Evolutionary conservation across 2,329 filamentous ascomycete genomes (phyloP).

Genomic region (Penicillium rolfsii): DNA sequence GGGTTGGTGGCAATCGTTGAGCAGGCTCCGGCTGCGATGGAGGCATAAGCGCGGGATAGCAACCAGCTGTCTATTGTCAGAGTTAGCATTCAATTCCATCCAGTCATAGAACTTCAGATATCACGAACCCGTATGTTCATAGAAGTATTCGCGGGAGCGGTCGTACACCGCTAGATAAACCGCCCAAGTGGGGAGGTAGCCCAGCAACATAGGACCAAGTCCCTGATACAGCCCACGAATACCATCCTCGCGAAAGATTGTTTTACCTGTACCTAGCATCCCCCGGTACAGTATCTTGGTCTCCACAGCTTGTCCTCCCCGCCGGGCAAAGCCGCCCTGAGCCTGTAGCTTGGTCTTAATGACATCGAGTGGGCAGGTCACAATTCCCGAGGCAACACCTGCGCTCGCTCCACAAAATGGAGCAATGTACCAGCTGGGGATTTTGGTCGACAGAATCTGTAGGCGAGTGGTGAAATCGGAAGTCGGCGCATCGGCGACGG

Average conservation of each 20-base stretch:
- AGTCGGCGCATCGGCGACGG: conserved; percentile 32
- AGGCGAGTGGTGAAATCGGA: conserved; percentile 42
- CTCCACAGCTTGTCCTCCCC: conserved; percentile 44
- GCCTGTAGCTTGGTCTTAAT: conserved; percentile 99
- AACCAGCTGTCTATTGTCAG: conserved; percentile 68
- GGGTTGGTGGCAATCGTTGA: conserved; percentile 95
- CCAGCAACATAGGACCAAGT: conserved; percentile 89
- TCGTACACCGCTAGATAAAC: conserved; percentile 98
- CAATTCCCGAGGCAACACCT: conserved; percentile 88
- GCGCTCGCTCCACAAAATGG: conserved; percentile 85
- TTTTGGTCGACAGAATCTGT: conserved; percentile 48
- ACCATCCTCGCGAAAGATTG: conserved; percentile 88
- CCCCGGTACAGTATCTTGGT: conserved; percentile 73
- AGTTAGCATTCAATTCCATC: conserved; percentile 11
- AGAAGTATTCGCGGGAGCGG: conserved; percentile 75
- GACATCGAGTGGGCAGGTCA: conserved; percentile 96
- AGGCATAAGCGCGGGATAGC: conserved; percentile 83
- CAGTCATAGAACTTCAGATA: not conserved
- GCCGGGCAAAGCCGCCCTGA: conserved; percentile 75
- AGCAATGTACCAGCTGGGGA: conserved; percentile 68
- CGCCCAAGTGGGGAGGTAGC: conserved; percentile 96
- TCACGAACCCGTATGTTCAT: conserved; percentile 64
- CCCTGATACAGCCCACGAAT: conserved; percentile 90
- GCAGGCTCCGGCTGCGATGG: conserved; percentile 85
- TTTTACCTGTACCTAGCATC: conserved; percentile 78